Conservation (phyloP, 1,139 yeast species). For the Magnusiomyces ingens region DNA sequence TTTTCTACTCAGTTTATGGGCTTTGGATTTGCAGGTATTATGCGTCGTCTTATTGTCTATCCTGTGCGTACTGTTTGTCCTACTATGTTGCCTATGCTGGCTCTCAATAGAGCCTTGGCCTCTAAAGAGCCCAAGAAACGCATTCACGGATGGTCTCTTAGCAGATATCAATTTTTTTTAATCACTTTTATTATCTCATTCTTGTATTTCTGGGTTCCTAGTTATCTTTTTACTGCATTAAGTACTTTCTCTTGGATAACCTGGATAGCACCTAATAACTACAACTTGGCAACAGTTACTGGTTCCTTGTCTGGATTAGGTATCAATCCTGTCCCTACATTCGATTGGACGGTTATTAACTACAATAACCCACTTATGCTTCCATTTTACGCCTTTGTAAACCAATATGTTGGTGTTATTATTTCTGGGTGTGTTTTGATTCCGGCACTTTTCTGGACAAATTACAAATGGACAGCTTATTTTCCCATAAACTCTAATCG, state of each 20-base stretch:
- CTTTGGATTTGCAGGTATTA: slow-evolving; percentile 48
- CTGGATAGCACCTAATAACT: slow-evolving; percentile 52
- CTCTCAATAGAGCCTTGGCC: slow-evolving; percentile 13
- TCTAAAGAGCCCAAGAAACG: slow-evolving; percentile 14
- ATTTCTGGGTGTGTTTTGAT: slow-evolving; percentile 39
- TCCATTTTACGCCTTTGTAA: slow-evolving; percentile 44
- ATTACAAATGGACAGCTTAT: slow-evolving; percentile 45
- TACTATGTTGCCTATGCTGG: slow-evolving; percentile 35
- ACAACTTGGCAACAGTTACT: slow-evolving; percentile 45
- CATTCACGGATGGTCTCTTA: slow-evolving; percentile 42
- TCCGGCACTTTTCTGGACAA: slow-evolving; percentile 44
- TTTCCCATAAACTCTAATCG: slow-evolving; percentile 48
- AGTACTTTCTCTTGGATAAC: slow-evolving; percentile 54
- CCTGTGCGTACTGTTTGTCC: slow-evolving; percentile 50
- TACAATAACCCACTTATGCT: slow-evolving; percentile 31
- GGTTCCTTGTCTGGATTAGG: slow-evolving; percentile 49
- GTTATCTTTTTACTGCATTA: slow-evolving; percentile 43
- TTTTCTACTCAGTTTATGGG: slow-evolving; percentile 46
- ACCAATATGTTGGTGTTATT: slow-evolving; percentile 38
- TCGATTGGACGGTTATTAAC: slow-evolving; percentile 43
- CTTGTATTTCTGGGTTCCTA: slow-evolving; percentile 51
- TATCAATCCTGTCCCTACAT: slow-evolving; percentile 44
- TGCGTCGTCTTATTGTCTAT: slow-evolving; percentile 46
- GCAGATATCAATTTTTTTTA: slow-evolving; percentile 42
- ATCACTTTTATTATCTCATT: slow-evolving; percentile 36